phyloP scores from a whole-genome alignment of 768 basidiomycete genomes.

The Termitomyces titanicus region DNA sequence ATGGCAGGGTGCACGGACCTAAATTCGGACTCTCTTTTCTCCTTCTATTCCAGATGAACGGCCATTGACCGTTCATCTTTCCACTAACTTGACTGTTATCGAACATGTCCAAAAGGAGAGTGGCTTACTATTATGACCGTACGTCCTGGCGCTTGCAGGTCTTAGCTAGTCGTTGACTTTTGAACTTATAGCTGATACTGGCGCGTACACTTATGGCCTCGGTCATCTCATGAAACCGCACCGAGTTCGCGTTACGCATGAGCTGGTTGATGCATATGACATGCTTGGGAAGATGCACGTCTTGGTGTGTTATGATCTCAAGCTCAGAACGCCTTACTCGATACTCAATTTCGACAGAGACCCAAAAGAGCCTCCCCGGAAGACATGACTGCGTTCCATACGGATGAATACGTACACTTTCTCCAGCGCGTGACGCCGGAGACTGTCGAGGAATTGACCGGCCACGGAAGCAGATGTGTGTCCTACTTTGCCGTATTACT shows the following conservation, averaged over 20 bases:
- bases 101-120: slow-evolving; percentile 66
- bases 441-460: slow-evolving; percentile 82
- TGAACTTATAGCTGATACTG: slow-evolving; percentile 54
- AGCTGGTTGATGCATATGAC: slow-evolving; percentile 85
- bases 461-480: slow-evolving; percentile 82
- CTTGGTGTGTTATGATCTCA: slow-evolving; percentile 49
- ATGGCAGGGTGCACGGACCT: slow-evolving; percentile 13
- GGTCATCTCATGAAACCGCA: slow-evolving; percentile 97
- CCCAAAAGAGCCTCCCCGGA: slow-evolving; percentile 68
- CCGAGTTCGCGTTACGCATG: slow-evolving; percentile 90
- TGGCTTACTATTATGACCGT: slow-evolving; percentile 82
- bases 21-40: slow-evolving; percentile 12
- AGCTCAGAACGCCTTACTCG: background rate
- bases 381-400: slow-evolving; percentile 92
- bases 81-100: slow-evolving; percentile 4
- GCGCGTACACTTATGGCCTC: slow-evolving; percentile 75
- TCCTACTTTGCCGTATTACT: slow-evolving; percentile 8
- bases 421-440: slow-evolving; percentile 87
- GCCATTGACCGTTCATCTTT: slow-evolving; percentile 5
- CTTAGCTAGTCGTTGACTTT: slow-evolving; percentile 1
- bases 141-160: slow-evolving; percentile 16
- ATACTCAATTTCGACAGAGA: slow-evolving; percentile 38
- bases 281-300: slow-evolving; percentile 96
- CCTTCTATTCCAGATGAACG: slow-evolving; percentile 8
- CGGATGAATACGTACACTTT: slow-evolving; percentile 97